These are phyloP conservation scores for Citrus trifoliata DNA, from an alignment of 345 rosid species.

Conservation along the genomic window DNA sequence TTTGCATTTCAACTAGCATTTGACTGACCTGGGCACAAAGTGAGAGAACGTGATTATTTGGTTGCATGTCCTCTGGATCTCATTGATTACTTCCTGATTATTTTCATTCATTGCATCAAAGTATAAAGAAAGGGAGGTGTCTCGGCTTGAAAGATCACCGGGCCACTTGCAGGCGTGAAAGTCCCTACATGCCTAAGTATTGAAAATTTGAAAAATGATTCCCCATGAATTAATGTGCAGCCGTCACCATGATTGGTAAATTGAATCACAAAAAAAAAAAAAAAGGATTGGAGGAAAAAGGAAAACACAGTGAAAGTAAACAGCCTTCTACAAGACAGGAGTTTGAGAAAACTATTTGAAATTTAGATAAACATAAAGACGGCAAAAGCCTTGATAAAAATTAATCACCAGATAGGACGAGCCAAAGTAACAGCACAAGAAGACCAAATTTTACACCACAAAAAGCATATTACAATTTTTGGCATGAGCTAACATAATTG, in stretches of 20 bases:
- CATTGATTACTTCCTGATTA: conserved; percentile 30
- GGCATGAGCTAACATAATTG: neutral
- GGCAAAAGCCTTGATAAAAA: neutral
- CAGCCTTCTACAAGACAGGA: neutral
- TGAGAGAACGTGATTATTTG: conserved; percentile 66
- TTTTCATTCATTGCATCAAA: conserved; percentile 55
- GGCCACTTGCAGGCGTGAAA: conserved; percentile 73
- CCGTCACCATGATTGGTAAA: neutral
- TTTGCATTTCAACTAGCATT: neutral
- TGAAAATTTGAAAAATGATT: neutral
- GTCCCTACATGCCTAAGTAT: conserved; percentile 63
- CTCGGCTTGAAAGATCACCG: conserved; percentile 40
- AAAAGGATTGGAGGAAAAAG: too few species aligned
- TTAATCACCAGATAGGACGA: neutral
- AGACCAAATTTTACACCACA: neutral
- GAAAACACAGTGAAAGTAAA: neutral
- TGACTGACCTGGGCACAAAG: conserved; percentile 59
- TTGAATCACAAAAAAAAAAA: neutral
- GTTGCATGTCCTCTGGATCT: conserved; percentile 36
- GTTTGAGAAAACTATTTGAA: neutral
- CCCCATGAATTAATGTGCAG: neutral
- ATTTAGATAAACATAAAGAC: neutral
- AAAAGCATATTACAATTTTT: neutral
- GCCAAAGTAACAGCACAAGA: neutral
- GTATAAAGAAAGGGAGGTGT: conserved; percentile 48